These are phyloP conservation scores for Boletus patriciae DNA, from an alignment of 768 basidiomycete genomes.

Conservation along the genomic window DNA sequence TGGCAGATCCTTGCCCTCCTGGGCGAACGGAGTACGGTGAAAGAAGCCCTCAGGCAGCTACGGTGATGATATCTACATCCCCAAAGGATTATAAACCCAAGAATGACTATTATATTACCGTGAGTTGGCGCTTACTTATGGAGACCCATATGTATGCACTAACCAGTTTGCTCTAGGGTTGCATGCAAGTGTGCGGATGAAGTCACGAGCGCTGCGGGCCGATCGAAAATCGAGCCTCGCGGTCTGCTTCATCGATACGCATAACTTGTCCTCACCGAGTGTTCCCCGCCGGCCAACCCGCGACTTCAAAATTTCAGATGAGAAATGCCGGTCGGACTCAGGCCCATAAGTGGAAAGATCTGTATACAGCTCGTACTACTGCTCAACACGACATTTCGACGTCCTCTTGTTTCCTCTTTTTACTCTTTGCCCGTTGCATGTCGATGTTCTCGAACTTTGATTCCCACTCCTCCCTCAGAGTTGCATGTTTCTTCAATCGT, in stretches of 20 bases:
- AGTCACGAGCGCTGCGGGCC: neutral
- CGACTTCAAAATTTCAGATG: neutral
- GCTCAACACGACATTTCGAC: constrained; percentile 27
- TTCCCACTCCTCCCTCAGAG: constrained; percentile 42
- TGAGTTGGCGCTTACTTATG: neutral
- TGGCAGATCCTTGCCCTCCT: constrained; percentile 80
- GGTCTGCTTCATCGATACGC: no score
- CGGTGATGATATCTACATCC: constrained; percentile 16
- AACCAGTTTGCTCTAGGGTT: neutral
- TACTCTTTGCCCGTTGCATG: constrained; percentile 21
- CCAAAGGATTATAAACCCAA: neutral
- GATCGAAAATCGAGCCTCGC: neutral
- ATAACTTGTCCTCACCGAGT: neutral
- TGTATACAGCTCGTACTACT: neutral
- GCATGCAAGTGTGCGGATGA: neutral
- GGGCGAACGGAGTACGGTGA: constrained; percentile 69
- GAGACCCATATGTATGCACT: neutral
- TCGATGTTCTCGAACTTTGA: constrained; percentile 37
- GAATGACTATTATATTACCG: neutral
- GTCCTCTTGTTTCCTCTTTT: constrained; percentile 19
- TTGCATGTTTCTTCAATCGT: constrained; percentile 40
- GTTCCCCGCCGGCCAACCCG: neutral
- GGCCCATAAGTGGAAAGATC: neutral
- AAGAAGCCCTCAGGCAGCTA: constrained; percentile 50
- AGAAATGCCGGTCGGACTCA: neutral